phyloP scores from a whole-genome alignment of 345 rosid genomes.

The Eucalyptus dawsonii region DNA sequence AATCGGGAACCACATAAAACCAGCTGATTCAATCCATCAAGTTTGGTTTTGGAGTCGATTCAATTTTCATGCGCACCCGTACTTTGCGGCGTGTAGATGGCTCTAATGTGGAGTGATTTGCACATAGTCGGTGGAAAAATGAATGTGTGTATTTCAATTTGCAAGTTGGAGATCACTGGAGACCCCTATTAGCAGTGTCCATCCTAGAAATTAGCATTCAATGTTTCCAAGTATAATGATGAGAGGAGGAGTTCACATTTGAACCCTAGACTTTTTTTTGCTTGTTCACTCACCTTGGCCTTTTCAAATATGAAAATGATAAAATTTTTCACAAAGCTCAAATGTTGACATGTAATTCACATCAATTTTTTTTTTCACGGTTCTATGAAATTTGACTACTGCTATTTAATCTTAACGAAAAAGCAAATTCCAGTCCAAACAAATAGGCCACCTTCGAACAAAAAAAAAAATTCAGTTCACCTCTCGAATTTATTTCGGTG shows the following conservation, averaged over 20 bases:
- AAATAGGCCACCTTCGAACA: background rate
- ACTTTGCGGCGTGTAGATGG: rapidly evolving
- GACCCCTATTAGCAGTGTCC: rapidly evolving
- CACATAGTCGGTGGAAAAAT: background rate
- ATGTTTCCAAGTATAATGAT: background rate
- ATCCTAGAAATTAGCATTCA: background rate
- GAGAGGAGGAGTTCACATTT: background rate
- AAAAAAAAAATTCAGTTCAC: background rate
- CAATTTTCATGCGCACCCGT: no score
- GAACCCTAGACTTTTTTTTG: background rate
- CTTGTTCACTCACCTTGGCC: background rate
- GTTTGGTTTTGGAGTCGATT: background rate
- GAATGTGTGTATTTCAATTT: background rate
- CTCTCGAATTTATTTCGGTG: background rate
- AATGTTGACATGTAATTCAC: background rate
- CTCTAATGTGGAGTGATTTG: background rate
- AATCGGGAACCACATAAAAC: no score
- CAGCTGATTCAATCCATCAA: no score
- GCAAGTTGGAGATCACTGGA: background rate
- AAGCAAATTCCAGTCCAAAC: background rate
- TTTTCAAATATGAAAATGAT: background rate
- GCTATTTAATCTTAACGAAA: background rate
- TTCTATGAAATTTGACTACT: background rate
- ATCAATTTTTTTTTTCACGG: background rate
- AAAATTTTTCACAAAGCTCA: background rate